phyloP scores from a whole-genome alignment of 257 asterid genomes.

The Rhazya stricta region DNA sequence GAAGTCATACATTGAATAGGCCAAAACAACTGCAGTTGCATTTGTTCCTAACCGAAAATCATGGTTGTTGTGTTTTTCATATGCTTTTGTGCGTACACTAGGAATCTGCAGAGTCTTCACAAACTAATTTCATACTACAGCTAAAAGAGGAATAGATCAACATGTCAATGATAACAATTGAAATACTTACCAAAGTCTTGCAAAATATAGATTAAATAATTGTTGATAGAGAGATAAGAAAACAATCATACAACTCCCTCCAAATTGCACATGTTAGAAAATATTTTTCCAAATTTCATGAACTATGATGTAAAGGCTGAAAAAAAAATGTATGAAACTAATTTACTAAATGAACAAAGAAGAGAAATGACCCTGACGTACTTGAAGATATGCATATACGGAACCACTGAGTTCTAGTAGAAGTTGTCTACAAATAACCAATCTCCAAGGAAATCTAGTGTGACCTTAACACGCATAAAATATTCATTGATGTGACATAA shows the following conservation, averaged over 20 bases:
- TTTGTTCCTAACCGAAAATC: constrained; percentile 90
- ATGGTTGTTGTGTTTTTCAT: constrained; percentile 74
- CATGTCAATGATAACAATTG: constrained; percentile 7
- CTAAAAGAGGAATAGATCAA: constrained; percentile 3
- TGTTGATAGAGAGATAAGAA: too few relatives aligned
- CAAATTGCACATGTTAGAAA: too few relatives aligned
- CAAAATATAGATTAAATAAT: too few relatives aligned
- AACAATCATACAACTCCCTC: too few relatives aligned
- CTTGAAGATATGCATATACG: background rate
- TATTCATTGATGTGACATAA: background rate
- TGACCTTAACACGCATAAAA: background rate
- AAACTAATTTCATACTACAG: constrained; percentile 1
- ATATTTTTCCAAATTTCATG: too few relatives aligned
- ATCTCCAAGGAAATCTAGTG: background rate
- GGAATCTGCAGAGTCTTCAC: constrained; percentile 97
- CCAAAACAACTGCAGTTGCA: constrained; percentile 94
- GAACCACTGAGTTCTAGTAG: background rate
- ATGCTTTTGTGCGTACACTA: constrained; percentile 84
- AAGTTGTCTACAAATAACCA: too few relatives aligned
- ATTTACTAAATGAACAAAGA: background rate
- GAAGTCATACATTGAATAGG: constrained; percentile 81
- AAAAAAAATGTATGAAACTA: background rate
- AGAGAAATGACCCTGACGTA: background rate
- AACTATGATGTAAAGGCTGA: too few relatives aligned
- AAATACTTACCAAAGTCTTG: too few relatives aligned